phyloP scores from a whole-genome alignment of 495 filamentous ascomycete species.

The Hypoxylon cercidicola region DNA sequence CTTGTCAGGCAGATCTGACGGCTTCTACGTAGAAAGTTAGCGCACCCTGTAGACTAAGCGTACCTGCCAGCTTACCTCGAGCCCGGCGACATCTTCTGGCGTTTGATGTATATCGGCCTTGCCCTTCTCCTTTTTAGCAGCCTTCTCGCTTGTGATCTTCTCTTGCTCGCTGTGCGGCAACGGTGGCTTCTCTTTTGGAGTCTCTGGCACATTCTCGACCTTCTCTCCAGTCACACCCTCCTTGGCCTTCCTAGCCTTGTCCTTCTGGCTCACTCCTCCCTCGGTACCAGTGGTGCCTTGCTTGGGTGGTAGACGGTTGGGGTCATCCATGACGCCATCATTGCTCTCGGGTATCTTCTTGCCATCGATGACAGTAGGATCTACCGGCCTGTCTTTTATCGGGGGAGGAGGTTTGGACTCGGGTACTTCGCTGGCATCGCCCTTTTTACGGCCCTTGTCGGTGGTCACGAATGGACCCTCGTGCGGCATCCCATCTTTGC shows the following conservation, averaged over 20 bases:
- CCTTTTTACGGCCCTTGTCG: conserved; percentile 58
- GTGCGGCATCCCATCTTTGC: conserved; percentile 95
- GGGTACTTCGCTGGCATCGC: conserved; percentile 44
- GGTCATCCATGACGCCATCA: conserved; percentile 93
- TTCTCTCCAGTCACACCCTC: conserved; percentile 68
- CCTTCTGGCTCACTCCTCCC: conserved; percentile 86
- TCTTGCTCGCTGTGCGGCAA: conserved; percentile 82
- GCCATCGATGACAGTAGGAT: conserved; percentile 66
- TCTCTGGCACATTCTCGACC: conserved; percentile 77
- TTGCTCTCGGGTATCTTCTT: conserved; percentile 78
- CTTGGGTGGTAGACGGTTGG: conserved; percentile 74
- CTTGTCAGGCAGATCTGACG: conserved; percentile 79
- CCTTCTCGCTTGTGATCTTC: conserved; percentile 56
- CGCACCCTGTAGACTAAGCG: background rate
- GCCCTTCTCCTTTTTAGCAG: conserved; percentile 48
- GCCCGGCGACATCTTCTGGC: conserved; percentile 62
- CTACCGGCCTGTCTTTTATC: conserved; percentile 59
- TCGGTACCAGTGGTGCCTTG: conserved; percentile 87
- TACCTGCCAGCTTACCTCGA: conserved; percentile 67
- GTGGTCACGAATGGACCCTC: conserved; percentile 86
- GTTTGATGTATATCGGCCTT: conserved; percentile 54
- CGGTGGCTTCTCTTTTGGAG: conserved; percentile 85
- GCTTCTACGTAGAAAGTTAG: conserved; percentile 69
- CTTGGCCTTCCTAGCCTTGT: conserved; percentile 71
- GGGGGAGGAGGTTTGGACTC: conserved; percentile 59